Evolutionary conservation across 164 flowering plant species (phyloP).

Genomic region (Vitis cinerea): DNA sequence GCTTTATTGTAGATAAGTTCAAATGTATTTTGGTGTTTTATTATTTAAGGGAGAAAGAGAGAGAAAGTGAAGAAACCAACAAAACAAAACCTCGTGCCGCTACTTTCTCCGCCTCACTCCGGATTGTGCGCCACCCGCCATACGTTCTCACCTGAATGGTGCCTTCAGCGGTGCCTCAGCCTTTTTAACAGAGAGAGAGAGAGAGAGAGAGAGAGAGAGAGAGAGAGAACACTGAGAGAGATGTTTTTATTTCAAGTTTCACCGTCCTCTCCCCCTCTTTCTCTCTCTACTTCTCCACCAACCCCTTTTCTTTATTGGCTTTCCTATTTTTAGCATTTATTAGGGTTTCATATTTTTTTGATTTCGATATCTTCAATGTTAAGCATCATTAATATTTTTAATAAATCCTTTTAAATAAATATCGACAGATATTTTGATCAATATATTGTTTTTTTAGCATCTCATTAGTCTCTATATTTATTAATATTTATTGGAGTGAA

Average conservation of each 20-base stretch:
- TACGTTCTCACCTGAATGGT: constrained; percentile 54
- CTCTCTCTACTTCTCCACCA: neutral
- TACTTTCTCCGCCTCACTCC: constrained; percentile 35
- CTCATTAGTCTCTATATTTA: too few relatives aligned
- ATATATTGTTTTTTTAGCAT: too few relatives aligned
- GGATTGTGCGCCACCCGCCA: constrained; percentile 58
- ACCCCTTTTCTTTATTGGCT: too few relatives aligned
- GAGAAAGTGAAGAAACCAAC: constrained; percentile 8
- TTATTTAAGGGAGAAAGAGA: constrained; percentile 10
- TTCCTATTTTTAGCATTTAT: too few relatives aligned
- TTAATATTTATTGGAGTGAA: too few relatives aligned
- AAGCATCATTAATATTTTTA: too few relatives aligned
- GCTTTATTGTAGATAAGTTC: constrained; percentile 35
- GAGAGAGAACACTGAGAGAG: neutral
- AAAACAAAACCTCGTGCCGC: constrained; percentile 34
- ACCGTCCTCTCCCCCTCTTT: neutral
- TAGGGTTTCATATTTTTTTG: too few relatives aligned
- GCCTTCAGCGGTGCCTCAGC: constrained; percentile 49
- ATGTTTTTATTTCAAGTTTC: neutral
- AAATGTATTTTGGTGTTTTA: constrained; percentile 14
- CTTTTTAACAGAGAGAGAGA: constrained; percentile 5
- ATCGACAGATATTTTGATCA: too few relatives aligned
- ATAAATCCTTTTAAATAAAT: too few relatives aligned
- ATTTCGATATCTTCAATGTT: too few relatives aligned
- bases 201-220: too few relatives aligned